Base-by-base conservation (phyloP, 169 alveolate genomes). In the Eimeria brunetti region DNA sequence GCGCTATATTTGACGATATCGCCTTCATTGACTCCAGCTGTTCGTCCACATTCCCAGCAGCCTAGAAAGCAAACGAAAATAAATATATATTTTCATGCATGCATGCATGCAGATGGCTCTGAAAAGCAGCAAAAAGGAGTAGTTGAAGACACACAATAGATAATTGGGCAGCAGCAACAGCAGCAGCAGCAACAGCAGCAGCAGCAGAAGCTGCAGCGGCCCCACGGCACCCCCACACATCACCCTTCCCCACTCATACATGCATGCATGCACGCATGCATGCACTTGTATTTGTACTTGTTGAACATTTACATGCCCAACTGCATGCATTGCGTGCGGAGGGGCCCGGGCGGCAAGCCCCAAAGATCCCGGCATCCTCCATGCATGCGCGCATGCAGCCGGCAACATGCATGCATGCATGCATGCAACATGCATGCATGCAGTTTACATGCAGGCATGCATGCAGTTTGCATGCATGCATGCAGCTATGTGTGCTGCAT, bases 1-100 rank as follows among this genome's bases (percentile, higher is more conserved):
- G 97, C 18, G 98, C 96, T 95, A 98, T 98, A 95, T 96, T 91
- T 53, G 88, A 53, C 30, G 98, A 97, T n/a, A 98, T 97, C 73
- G 95, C 97, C 78, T 94, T 95, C 98, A 97, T 97, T 91, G 94
- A 91, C 22, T 95, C 96, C 27, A 97, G 95, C 89, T 94, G 95
- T 67, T 95, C 93, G 46, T 92, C 91, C n/a, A 95, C 41, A 41
- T 73, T 73, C 6, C 94, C 95, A 16, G 91, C 62, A 36, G 58
- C 58, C 94, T 89, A 73, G 60, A 49, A n/a, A 67, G 88, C 30
- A 81, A 24, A 46, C 24, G 64, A 33, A 76, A 58, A 46, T 24
- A 30, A 41, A 73, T 41, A 33, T 16, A 73, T 7, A 73, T 38
- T 22, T 20, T 33, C n/a, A n/a, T n/a, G n/a, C n/a, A n/a, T n/a